Evolutionary conservation across 2,329 filamentous ascomycete species (phyloP).

Genomic region (Didymella arachidicola): DNA sequence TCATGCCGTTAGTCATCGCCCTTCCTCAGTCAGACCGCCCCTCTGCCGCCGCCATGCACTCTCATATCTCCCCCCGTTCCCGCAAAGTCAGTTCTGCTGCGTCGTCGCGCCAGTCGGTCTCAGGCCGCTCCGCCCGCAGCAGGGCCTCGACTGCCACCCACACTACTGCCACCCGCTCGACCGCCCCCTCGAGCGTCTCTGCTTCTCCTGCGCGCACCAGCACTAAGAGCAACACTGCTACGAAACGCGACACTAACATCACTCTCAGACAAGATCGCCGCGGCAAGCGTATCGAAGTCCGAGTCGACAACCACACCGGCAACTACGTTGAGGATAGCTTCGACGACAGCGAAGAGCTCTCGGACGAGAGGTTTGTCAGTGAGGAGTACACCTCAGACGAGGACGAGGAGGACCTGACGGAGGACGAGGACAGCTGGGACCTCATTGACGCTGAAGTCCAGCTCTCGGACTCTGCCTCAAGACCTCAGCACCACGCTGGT

Average conservation of each 20-base stretch:
- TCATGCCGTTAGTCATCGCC: conserved; percentile 55
- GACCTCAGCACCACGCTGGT: conserved; percentile 37
- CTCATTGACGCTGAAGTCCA: conserved; percentile 41
- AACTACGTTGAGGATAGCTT: conserved; percentile 35
- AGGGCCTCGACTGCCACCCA: conserved; percentile 37
- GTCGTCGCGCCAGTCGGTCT: conserved; percentile 39
- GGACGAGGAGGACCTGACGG: conserved; percentile 31
- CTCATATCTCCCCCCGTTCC: conserved; percentile 10
- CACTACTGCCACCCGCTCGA: conserved; percentile 32
- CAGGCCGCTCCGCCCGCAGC: conserved; percentile 40
- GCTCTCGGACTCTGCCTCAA: conserved; percentile 60
- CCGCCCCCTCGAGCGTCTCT: conserved; percentile 42
- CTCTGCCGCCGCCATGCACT: conserved; percentile 19
- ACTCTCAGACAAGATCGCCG: conserved; percentile 43
- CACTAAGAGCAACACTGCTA: conserved; percentile 16
- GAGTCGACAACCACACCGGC: conserved; percentile 49
- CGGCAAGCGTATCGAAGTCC: conserved; percentile 47
- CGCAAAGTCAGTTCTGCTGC: conserved; percentile 12
- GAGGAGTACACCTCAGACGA: conserved; percentile 24
- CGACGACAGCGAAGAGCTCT: conserved; percentile 21
- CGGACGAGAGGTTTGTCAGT: conserved; percentile 22
- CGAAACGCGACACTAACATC: conserved; percentile 50
- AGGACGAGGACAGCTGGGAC: conserved; percentile 26
- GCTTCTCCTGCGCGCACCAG: conserved; percentile 37
- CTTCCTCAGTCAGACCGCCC: conserved; percentile 37